These are phyloP conservation scores for Candida neerlandica DNA, from an alignment of 1,139 yeast species.

Conservation along the genomic window DNA sequence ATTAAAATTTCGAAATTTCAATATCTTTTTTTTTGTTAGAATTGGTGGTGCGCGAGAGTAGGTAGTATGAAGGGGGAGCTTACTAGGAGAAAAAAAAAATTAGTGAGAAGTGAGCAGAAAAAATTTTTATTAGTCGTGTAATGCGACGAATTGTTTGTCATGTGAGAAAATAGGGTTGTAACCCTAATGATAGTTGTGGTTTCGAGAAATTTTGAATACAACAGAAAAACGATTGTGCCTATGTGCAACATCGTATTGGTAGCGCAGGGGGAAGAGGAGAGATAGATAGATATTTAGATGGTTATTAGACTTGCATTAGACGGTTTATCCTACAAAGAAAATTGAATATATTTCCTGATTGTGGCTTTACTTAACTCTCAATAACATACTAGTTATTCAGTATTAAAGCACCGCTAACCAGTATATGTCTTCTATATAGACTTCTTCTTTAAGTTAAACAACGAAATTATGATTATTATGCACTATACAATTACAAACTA, in stretches of 20 bases:
- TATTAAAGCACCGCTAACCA: no score
- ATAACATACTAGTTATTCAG: no score
- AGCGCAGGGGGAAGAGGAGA: no score
- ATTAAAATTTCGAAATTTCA: constrained; percentile 6
- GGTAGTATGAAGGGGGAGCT: not conserved
- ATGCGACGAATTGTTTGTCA: not conserved
- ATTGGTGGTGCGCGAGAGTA: constrained; percentile 5
- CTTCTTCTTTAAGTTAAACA: not conserved
- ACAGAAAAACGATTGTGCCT: no score
- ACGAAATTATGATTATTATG: not conserved
- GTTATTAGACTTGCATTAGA: no score
- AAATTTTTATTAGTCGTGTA: constrained; percentile 1
- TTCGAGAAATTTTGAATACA: not conserved
- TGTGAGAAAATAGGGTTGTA: constrained; percentile 8
- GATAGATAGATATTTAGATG: no score
- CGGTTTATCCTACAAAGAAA: no score
- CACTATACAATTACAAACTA: not conserved
- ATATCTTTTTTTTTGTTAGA: constrained; percentile 5
- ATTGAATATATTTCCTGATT: no score
- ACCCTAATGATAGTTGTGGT: constrained; percentile 1
- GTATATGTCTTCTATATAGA: no score
- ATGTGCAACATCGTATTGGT: no score
- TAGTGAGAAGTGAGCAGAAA: not conserved
- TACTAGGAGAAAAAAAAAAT: not conserved
- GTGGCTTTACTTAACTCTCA: no score